These are phyloP conservation scores for Metahyphopichia silvanorum DNA, from an alignment of 805 yeast species.

Conservation along the genomic window DNA sequence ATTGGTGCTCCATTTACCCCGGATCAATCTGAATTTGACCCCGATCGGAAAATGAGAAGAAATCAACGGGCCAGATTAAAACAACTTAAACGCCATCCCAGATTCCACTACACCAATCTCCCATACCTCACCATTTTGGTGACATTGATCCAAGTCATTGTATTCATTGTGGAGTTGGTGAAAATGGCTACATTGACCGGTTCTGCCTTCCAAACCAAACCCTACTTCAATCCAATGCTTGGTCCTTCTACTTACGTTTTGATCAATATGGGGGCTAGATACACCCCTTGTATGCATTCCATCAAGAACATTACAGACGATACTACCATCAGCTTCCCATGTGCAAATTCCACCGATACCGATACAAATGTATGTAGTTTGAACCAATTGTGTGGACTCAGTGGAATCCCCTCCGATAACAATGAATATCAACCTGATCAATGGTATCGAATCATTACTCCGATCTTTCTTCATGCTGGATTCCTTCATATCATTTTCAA, in stretches of 20 bases:
- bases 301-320: conserved; percentile 50
- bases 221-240: conserved; percentile 74
- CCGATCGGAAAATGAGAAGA: conserved; percentile 6
- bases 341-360: conserved; percentile 60
- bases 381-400: conserved; percentile 58
- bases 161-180: conserved; percentile 61
- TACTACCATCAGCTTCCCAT: conserved; percentile 50
- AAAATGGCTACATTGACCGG: conserved; percentile 60
- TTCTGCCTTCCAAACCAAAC: conserved; percentile 61
- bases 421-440: conserved; percentile 49
- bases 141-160: conserved; percentile 46
- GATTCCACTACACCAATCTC: conserved; percentile 34
- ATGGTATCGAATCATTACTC: conserved; percentile 68
- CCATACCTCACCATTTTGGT: conserved; percentile 41
- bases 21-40: neutral
- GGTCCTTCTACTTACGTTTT: conserved; percentile 69
- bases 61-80: conserved; percentile 23
- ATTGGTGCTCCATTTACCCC: neutral
- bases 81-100: conserved; percentile 22
- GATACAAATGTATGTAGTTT: conserved; percentile 57
- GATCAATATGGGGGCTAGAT: conserved; percentile 69
- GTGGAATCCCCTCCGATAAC: conserved; percentile 37
- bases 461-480: conserved; percentile 74
- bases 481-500: conserved; percentile 66
- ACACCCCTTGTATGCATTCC: conserved; percentile 65